Evolutionary conservation across 2,329 filamentous ascomycete species (phyloP).

Genomic region (Penicillium expansum): DNA sequence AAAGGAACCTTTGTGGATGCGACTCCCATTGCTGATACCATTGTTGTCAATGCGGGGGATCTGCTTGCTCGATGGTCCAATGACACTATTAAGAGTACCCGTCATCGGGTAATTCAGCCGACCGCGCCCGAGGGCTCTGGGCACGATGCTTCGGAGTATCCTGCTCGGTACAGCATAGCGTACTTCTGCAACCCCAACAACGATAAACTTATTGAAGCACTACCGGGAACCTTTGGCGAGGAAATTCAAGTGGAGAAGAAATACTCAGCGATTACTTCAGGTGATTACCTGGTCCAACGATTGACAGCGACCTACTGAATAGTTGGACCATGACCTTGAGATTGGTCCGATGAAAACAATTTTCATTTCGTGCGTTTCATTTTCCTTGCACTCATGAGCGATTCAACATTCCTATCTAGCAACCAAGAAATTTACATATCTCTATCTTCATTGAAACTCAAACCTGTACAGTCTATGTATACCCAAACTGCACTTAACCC

Average conservation of each 20-base stretch:
- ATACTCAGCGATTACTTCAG: conserved; percentile 73
- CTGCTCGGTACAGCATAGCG: conserved; percentile 80
- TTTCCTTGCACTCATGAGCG: neutral
- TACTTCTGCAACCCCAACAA: conserved; percentile 92
- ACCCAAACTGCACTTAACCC: neutral
- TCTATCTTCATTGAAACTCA: neutral
- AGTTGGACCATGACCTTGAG: neutral
- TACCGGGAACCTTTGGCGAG: conserved; percentile 70
- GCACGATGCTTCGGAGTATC: conserved; percentile 53
- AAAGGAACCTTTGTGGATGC: conserved; percentile 78
- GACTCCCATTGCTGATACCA: conserved; percentile 73
- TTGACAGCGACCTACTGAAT: conserved; percentile 66
- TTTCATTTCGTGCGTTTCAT: neutral
- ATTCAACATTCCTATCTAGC: neutral
- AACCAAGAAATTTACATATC: neutral
- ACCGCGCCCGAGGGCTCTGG: conserved; percentile 50
- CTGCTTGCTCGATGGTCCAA: conserved; percentile 86
- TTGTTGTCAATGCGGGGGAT: conserved; percentile 88
- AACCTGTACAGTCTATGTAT: neutral
- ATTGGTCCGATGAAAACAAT: neutral
- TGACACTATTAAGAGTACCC: conserved; percentile 83
- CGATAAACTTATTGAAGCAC: conserved; percentile 70
- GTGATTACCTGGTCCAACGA: conserved; percentile 76
- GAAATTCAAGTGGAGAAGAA: conserved; percentile 65
- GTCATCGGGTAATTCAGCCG: conserved; percentile 87